A percentile compares a stretch with the other conserved stretches of the same genome.
phyloP scores from a whole-genome alignment of 257 asterid genomes.

The Leptodermis oblonga region DNA sequence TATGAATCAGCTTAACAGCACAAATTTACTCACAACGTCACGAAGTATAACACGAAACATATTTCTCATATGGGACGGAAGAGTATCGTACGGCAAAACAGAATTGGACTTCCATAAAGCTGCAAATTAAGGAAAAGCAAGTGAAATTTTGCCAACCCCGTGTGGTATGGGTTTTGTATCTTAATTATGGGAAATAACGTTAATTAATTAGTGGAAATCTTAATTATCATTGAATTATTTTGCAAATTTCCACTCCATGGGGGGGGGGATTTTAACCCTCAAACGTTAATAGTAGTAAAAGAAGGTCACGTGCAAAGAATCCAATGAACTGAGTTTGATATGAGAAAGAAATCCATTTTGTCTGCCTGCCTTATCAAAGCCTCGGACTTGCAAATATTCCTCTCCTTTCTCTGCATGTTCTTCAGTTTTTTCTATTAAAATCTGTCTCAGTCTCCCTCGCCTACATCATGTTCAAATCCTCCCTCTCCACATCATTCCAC shows the following conservation, averaged over 20 bases:
- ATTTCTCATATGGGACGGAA: no score
- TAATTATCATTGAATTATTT: no score
- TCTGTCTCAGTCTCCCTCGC: constrained; percentile 3
- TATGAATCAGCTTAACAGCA: no score
- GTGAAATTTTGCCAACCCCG: no score
- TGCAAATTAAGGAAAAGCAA: no score
- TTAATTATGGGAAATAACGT: not conserved
- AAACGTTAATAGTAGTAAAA: no score
- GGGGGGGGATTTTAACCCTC: not conserved
- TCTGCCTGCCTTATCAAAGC: constrained; percentile 14
- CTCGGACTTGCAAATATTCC: constrained; percentile 35
- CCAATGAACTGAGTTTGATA: constrained; percentile 43
- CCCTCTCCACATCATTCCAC: not conserved
- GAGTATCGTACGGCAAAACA: no score
- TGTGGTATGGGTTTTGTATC: not conserved
- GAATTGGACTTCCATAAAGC: no score
- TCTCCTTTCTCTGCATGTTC: constrained; percentile 13
- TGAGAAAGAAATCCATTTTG: constrained; percentile 33
- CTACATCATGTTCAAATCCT: not conserved
- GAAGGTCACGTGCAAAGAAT: constrained; percentile 58
- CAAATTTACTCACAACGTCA: no score
- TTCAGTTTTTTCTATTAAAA: constrained; percentile 13
- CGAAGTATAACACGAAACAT: no score
- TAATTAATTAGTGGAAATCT: no score
- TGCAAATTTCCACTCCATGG: not conserved